Base-by-base conservation (phyloP, 2,329 filamentous ascomycete species). In the Raffaelea albimanens region DNA sequence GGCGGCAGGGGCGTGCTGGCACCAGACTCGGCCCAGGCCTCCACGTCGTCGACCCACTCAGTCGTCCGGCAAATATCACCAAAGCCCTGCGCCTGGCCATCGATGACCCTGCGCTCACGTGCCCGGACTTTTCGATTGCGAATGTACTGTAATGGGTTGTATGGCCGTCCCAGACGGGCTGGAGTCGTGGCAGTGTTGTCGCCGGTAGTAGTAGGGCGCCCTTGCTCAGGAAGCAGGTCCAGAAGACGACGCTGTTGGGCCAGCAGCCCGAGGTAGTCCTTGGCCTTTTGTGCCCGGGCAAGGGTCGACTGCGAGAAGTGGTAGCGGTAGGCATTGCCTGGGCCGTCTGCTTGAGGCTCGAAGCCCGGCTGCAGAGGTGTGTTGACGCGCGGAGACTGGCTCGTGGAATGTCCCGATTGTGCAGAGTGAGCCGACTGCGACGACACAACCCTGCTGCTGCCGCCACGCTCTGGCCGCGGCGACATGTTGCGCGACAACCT, bases 91-190 rank as follows among this genome's bases (percentile, higher is more conserved):
- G 74, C 72, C 52, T 87, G 81, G 16, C 85, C 81, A 57, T 93
- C 80, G 31, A 95, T 82, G 1, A 76, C 67, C 54, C 78, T 82
- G 38, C 87, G 78, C 65, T 94, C 87, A 16, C 90, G 78, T 22
- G 84, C 83, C 52, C 93, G 77, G 13, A 93, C 78, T 61, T 90
- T 91, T 43, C 91, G 78, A 60, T 98, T 97, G 19, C 93, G 83
- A 47, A 97, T 85, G 56, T 88, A 88, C 63, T 97, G 93, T 21
- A 98, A 67, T 4, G 91, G 93, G 61, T 98, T 95, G 61, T 97
- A 97, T 2, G 72, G 67, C 45, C 90, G 82, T 4, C 85, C 85
- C 8, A 83, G 63, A 49, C 56, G 67, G 44, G 52, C 63, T 62
- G 47, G 62, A 29, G 25, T 29, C 25, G 25, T 13, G 7, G 25